phyloP scores from a whole-genome alignment of 257 asterid species.

The Eucommia ulmoides region DNA sequence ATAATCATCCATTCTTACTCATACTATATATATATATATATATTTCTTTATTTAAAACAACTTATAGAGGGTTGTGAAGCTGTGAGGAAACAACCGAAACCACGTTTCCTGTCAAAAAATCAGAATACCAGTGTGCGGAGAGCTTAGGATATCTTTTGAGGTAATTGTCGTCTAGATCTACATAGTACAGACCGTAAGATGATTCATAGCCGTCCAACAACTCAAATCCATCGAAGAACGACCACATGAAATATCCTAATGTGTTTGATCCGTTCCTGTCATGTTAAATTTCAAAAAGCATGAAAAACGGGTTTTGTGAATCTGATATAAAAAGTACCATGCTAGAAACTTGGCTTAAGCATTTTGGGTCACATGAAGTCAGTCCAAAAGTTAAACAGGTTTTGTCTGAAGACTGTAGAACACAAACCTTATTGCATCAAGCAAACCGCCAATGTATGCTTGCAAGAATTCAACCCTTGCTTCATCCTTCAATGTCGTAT shows the following conservation, averaged over 20 bases:
- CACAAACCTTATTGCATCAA: conserved; percentile 39
- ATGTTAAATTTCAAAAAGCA: too few species aligned
- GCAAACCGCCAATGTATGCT: conserved; percentile 32
- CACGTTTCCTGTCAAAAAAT: conserved; percentile 27
- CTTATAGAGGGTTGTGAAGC: too few species aligned
- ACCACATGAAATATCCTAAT: conserved; percentile 49
- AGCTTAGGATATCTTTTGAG: conserved; percentile 27
- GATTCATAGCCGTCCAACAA: conserved; percentile 22
- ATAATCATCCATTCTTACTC: neutral
- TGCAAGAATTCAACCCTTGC: conserved; percentile 30
- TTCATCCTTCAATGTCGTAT: conserved; percentile 28
- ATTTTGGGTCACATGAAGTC: too few species aligned
- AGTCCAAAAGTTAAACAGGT: too few species aligned
- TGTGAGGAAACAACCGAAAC: neutral
- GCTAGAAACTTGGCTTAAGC: too few species aligned
- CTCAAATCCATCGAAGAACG: conserved; percentile 51
- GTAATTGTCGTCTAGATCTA: conserved; percentile 42
- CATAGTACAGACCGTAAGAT: conserved; percentile 37
- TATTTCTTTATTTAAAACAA: neutral
- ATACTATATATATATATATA: too few species aligned
- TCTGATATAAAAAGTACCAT: too few species aligned
- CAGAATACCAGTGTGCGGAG: conserved; percentile 39
- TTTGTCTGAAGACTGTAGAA: too few species aligned
- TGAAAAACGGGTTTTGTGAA: too few species aligned
- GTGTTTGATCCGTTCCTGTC: conserved; percentile 42